Conservation (phyloP, 139 green algal species). For the Tetratostichococcus sp. region DNA sequence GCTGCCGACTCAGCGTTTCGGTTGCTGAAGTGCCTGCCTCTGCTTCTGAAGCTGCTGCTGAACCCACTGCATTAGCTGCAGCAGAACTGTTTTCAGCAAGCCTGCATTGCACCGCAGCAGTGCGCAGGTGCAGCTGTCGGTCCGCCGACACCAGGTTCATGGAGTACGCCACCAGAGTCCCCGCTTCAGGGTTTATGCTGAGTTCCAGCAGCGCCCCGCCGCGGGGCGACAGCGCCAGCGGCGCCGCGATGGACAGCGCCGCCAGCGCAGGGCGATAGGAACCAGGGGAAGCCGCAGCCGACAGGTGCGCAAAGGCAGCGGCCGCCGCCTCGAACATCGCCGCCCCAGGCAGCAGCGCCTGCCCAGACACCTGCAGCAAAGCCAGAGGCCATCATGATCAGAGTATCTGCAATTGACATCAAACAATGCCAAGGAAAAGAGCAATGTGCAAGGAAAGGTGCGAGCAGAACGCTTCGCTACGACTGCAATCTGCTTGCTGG, state of each 20-base stretch:
- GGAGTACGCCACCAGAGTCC: neutral
- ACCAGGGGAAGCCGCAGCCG: neutral
- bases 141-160: neutral
- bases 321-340: slow-evolving; percentile 20
- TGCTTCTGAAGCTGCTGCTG: too few species aligned
- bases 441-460: too few species aligned
- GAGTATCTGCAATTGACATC: too few species aligned
- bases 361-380: slow-evolving; percentile 21
- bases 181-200: neutral
- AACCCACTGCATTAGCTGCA: too few species aligned
- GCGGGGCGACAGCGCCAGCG: slow-evolving; percentile 15
- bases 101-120: neutral
- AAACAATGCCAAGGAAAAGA: too few species aligned
- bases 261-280: slow-evolving; percentile 1
- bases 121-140: neutral
- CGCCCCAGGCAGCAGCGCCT: slow-evolving; percentile 21
- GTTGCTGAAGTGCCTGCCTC: too few species aligned
- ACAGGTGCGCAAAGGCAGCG: neutral
- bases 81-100: neutral
- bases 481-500: too few species aligned
- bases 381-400: too few species aligned
- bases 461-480: too few species aligned
- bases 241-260: slow-evolving; percentile 30
- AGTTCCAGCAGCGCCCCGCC: neutral
- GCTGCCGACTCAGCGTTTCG: neutral